phyloP scores from a whole-genome alignment of 108 stramenopile genomes.

The Cylindrotheca closterium region DNA sequence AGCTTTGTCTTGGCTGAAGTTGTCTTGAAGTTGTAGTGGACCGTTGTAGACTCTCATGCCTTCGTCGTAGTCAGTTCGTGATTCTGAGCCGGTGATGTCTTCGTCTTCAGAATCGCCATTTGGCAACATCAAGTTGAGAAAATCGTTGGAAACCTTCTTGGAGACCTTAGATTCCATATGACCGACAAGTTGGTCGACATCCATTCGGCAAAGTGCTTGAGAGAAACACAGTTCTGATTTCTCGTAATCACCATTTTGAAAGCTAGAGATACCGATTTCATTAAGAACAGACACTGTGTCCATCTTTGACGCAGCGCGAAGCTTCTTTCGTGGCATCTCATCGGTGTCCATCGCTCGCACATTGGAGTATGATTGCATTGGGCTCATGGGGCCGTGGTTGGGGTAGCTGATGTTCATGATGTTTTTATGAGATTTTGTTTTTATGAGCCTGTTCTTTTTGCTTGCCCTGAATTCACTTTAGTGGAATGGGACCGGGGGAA shows the following conservation, averaged over 20 bases:
- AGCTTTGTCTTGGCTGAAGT: conserved; percentile 25
- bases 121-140: background rate
- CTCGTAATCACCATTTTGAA: conserved; percentile 13
- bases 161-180: background rate
- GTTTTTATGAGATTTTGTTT: too few species aligned
- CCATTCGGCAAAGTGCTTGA: conserved; percentile 16
- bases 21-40: conserved; percentile 29
- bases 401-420: conserved; percentile 3
- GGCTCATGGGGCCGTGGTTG: background rate
- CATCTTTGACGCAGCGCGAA: conserved; percentile 13
- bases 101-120: background rate
- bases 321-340: conserved; percentile 18
- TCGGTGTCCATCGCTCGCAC: background rate
- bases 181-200: background rate
- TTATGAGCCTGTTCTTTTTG: too few species aligned
- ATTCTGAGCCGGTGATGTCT: background rate
- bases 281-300: conserved; percentile 20
- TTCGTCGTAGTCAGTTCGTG: conserved; percentile 45
- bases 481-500: too few species aligned
- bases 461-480: too few species aligned
- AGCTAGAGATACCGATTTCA: conserved; percentile 23
- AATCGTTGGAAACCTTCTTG: background rate
- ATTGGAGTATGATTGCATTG: background rate
- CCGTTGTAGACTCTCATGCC: conserved; percentile 46
- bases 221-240: conserved; percentile 30